Base-by-base conservation (phyloP, 2,329 filamentous ascomycete genomes). In the Fusarium dlaminii region DNA sequence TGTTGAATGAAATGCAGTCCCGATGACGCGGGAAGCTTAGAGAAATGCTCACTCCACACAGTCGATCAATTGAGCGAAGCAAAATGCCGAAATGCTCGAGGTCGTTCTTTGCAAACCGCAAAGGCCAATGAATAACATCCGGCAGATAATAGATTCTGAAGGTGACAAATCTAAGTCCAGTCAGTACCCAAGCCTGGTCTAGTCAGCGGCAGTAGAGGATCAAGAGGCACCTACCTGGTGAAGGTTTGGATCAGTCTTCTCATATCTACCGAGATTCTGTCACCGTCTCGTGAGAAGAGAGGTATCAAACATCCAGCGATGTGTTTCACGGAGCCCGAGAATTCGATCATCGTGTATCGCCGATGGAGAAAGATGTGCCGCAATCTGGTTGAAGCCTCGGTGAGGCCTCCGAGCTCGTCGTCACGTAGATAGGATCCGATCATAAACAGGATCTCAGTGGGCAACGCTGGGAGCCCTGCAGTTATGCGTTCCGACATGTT, bases 171-270 rank as follows among this genome's bases (percentile, higher is more conserved):
- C 43, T 46, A 14, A 29, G 20, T 14, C 12, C 4, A 4, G 18
- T 46, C 6, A 46, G 43, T 10, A 46, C 5, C 14, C 43, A 27
- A 20, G 24, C 18, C 6, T 27, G 18, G 24, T 10, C 24, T 27
- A 29, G 24, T 10, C 5, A 0, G 8, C 5, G 24, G 12, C 6
- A 14, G 4, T 20, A 13, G 12, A 14, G 8, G 5, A 5, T 27
- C 24, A 20, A n/a, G 4, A 4, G 22, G 1, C 5, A 34, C 2
- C 17, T 43, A 57, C 54, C 9, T 43, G 20, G 29, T 34, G 11
- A 8, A 57, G 17, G n/a, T 14, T 6, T 17, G 27, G 29, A 57
- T 34, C 12, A 27, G 27, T 3, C 10, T 3, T 10, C 0, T 24
- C 54, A 57, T 43, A 15, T 27, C 30, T 11, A 17, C 9, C 48